Evolutionary conservation across 768 basidiomycete species (phyloP), one percentile per base, ranked within the genome.

Genomic region (Collybiopsis luxurians): DNA sequence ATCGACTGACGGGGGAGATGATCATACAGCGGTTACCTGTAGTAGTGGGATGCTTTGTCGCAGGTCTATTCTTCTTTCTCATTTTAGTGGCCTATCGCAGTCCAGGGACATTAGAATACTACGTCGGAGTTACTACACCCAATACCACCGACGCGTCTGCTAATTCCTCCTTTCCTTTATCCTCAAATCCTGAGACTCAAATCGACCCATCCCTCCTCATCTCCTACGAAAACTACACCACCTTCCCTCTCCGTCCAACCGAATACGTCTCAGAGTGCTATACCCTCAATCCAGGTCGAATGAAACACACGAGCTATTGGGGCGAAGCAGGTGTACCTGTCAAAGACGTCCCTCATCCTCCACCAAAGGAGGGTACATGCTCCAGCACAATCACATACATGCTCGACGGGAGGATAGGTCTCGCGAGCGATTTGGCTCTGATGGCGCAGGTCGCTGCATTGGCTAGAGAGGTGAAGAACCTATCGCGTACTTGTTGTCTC

Each of bases 351-450:
- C 49, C 56, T 15, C 71, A 72, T 55, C 63, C 71, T 34, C 62
- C 68, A 40, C 65, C 67, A 38, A 58, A 60, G 59, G 56, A 65
- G 21, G 59, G 66, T 47, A 55, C 79, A 30, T 89, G 87, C 69
- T 71, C 67, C n/a, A 84, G 78, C 58, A 85, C 84, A 0, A 81
- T 89, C 60, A 89, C 87, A 2, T 90, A 90, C 63, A 78, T 87
- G 80, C 69, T 89, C 47, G 85, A 85, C 62, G 86, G 86, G 2
- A 70, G 77, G 49, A 83, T 85, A 12, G 88, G 87, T 28, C 70
- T 90, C n/a, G 65, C 79, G 21, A 81, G 82, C 38, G 87, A 90
- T 61, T 67, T 90, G 61, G 85, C 83, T 1, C 64, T 87, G 40
- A 77, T 89, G 71, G 84, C 86, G 4, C 87, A 88, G 68, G 78